These are phyloP conservation scores for Xerocomellus intermedius DNA, from an alignment of 768 basidiomycete genomes.

Conservation along the genomic window DNA sequence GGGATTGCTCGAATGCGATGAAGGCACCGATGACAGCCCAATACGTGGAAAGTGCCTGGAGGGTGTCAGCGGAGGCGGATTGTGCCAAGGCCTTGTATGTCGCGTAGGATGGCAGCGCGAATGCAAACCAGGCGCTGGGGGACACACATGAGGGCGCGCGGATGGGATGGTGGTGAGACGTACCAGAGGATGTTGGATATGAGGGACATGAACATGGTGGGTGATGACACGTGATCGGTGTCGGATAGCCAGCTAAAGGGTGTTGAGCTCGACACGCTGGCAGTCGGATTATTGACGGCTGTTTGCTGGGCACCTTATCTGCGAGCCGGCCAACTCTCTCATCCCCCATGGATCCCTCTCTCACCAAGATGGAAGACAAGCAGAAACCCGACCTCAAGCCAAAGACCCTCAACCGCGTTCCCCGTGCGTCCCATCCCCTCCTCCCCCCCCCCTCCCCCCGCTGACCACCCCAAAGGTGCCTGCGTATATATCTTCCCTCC, in stretches of 20 bases:
- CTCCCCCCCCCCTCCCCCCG: not conserved
- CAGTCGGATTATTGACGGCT: conserved; percentile 26
- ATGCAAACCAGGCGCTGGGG: conserved; percentile 67
- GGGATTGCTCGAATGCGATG: conserved; percentile 59
- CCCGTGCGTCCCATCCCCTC: conserved; percentile 53
- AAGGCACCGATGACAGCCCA: conserved; percentile 64
- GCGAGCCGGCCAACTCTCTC: not conserved
- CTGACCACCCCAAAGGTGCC: conserved; percentile 53
- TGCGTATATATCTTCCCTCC: conserved; percentile 53
- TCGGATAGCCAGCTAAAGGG: too few relatives aligned
- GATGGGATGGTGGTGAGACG: not conserved
- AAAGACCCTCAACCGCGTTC: conserved; percentile 82
- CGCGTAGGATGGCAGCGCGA: conserved; percentile 58
- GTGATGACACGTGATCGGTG: not conserved
- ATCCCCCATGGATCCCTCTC: conserved; percentile 19
- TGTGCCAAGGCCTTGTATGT: conserved; percentile 68
- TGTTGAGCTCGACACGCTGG: too few relatives aligned
- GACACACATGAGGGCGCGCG: not conserved
- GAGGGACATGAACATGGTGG: conserved; percentile 48
- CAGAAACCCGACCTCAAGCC: conserved; percentile 69
- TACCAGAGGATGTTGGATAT: conserved; percentile 52
- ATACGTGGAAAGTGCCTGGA: conserved; percentile 59
- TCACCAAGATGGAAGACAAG: conserved; percentile 57
- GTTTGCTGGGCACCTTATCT: conserved; percentile 11
- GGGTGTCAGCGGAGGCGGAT: conserved; percentile 48